Conservation (phyloP, 495 filamentous ascomycete species). For the Thozetella sp. region DNA sequence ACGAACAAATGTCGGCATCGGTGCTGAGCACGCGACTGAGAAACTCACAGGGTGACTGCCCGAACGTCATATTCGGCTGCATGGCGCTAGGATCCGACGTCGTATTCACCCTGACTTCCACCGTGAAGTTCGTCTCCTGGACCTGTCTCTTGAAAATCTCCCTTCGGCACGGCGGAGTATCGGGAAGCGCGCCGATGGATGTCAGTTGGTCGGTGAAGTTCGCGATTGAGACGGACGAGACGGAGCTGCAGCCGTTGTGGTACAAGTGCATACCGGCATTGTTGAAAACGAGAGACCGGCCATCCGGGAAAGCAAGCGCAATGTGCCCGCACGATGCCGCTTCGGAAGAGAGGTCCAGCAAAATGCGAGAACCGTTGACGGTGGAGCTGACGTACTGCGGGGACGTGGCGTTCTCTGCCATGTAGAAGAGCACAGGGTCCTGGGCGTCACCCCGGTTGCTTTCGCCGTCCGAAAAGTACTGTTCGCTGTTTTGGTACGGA, state of each 20-base stretch:
- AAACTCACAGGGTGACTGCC: conserved; percentile 14
- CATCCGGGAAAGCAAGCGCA: conserved; percentile 4
- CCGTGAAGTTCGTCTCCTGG: conserved; percentile 17
- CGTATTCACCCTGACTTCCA: conserved; percentile 7
- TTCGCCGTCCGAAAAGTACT: not conserved
- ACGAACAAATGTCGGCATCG: conserved; percentile 11
- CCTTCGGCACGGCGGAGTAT: too few relatives aligned
- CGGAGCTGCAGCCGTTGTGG: conserved; percentile 10
- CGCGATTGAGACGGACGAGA: conserved; percentile 11
- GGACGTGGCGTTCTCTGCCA: conserved; percentile 13
- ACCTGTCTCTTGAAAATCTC: not conserved
- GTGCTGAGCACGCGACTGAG: not conserved
- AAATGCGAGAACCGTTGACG: conserved; percentile 10
- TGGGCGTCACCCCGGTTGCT: not conserved
- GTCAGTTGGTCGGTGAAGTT: conserved; percentile 15
- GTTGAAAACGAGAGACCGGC: conserved; percentile 17
- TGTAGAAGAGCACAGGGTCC: conserved; percentile 17
- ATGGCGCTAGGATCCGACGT: conserved; percentile 5
- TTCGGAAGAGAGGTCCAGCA: conserved; percentile 19
- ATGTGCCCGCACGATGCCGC: conserved; percentile 12
- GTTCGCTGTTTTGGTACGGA: conserved; percentile 7
- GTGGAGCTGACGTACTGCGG: conserved; percentile 16
- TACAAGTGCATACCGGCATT: conserved; percentile 19
- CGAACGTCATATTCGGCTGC: conserved; percentile 13
- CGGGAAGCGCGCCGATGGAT: conserved; percentile 2